Conservation (phyloP, 2,329 filamentous ascomycete species). For the Aspergillus bombycis region DNA sequence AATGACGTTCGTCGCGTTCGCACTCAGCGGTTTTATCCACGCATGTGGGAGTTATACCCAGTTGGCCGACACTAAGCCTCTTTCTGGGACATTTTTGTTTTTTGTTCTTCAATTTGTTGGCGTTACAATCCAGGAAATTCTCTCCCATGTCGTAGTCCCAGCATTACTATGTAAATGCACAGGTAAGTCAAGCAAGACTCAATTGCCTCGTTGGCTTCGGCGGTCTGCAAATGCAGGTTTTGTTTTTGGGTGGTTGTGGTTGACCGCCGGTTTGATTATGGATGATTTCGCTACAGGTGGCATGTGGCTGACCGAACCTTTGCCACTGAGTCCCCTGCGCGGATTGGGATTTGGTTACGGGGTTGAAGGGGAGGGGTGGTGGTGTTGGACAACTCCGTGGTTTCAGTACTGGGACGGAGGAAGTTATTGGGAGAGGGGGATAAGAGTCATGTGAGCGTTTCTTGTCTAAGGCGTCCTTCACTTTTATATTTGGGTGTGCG, state of each 20-base stretch:
- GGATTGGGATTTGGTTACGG: slow-evolving; percentile 69
- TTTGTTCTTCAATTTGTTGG: slow-evolving; percentile 73
- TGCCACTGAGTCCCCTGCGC: slow-evolving; percentile 75
- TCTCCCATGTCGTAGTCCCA: slow-evolving; percentile 36
- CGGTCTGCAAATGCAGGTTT: slow-evolving; percentile 64
- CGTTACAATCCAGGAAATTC: slow-evolving; percentile 59
- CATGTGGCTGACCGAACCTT: slow-evolving; percentile 78
- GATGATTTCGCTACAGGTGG: slow-evolving; percentile 77
- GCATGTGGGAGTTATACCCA: slow-evolving; percentile 69
- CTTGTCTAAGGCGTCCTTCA: not conserved
- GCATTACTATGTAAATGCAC: not conserved
- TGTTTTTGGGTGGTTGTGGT: slow-evolving; percentile 67
- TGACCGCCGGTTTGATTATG: slow-evolving; percentile 66
- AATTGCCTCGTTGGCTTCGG: slow-evolving; percentile 51
- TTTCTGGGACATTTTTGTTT: slow-evolving; percentile 62
- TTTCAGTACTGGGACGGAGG: slow-evolving; percentile 63
- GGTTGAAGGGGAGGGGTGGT: slow-evolving; percentile 63
- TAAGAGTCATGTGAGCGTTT: slow-evolving; percentile 33
- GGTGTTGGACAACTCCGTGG: slow-evolving; percentile 65
- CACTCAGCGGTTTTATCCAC: slow-evolving; percentile 60
- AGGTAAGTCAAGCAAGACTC: not conserved
- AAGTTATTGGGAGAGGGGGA: slow-evolving; percentile 66
- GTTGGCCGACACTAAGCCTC: slow-evolving; percentile 61
- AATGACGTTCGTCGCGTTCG: slow-evolving; percentile 36
- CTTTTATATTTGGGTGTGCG: not conserved